Conservation (phyloP, 257 asterid species). For the Solanum etuberosum region DNA sequence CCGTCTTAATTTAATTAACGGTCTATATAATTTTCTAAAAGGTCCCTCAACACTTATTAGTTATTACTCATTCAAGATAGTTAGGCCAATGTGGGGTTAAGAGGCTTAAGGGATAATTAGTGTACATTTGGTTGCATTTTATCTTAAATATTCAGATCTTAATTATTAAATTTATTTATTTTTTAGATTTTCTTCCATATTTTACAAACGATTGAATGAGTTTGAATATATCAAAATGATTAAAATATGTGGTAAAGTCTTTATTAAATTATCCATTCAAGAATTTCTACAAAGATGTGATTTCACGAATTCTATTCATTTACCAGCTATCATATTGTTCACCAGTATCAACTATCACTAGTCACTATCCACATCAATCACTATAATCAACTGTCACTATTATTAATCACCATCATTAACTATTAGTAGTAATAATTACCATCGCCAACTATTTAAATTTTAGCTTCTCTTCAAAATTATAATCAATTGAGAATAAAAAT, state of each 20-base stretch:
- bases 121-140: not conserved
- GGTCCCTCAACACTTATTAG: not conserved
- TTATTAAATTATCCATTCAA: not conserved
- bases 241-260: not conserved
- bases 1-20: not conserved
- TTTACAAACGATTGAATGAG: not conserved
- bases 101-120: not conserved
- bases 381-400: fast-evolving
- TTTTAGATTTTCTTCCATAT: not conserved
- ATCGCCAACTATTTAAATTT: too few species aligned
- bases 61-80: not conserved
- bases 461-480: too few species aligned
- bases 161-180: too few species aligned
- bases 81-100: not conserved
- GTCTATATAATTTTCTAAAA: not conserved
- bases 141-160: too few species aligned
- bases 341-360: too few species aligned
- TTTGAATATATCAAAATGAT: not conserved
- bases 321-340: not conserved
- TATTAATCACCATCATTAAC: not conserved
- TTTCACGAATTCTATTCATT: not conserved
- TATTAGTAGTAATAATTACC: too few species aligned
- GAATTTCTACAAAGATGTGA: not conserved
- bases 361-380: too few species aligned
- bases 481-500: too few species aligned